phyloP scores from a whole-genome alignment of 73 alveolate species.

The Uronychia setigera region DNA sequence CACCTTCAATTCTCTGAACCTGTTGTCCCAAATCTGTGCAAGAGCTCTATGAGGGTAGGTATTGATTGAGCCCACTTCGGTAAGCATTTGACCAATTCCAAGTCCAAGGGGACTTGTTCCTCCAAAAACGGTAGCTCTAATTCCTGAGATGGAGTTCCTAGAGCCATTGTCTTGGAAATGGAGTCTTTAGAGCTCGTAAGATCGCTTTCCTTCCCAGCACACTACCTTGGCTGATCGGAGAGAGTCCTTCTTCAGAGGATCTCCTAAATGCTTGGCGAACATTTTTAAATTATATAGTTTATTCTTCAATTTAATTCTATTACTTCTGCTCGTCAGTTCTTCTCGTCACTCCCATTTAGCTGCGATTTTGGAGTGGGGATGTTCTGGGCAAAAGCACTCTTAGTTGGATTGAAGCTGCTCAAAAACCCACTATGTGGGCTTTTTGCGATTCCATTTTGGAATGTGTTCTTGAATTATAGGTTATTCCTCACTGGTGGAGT shows the following conservation, averaged over 20 bases:
- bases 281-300: not conserved
- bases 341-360: no score
- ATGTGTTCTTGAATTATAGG: not conserved
- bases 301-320: no score
- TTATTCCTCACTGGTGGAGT: not conserved
- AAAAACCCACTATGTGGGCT: not conserved
- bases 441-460: no score
- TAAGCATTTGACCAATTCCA: constrained; percentile 45
- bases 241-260: not conserved
- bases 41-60: constrained; percentile 55
- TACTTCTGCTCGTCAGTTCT: no score
- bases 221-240: not conserved
- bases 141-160: constrained; percentile 51
- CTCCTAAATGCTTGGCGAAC: not conserved
- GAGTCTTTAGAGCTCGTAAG: constrained; percentile 45
- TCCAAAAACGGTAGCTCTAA: constrained; percentile 54
- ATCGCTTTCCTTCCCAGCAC: constrained; percentile 1
- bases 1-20: constrained; percentile 53
- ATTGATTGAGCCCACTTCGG: constrained; percentile 44
- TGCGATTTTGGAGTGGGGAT: no score
- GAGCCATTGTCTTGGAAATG: constrained; percentile 43
- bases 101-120: constrained; percentile 59
- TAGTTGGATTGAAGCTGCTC: not conserved
- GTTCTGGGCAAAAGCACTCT: not conserved
- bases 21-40: constrained; percentile 44